Conservation (phyloP, 257 asterid species). For the Solanum acaule region DNA sequence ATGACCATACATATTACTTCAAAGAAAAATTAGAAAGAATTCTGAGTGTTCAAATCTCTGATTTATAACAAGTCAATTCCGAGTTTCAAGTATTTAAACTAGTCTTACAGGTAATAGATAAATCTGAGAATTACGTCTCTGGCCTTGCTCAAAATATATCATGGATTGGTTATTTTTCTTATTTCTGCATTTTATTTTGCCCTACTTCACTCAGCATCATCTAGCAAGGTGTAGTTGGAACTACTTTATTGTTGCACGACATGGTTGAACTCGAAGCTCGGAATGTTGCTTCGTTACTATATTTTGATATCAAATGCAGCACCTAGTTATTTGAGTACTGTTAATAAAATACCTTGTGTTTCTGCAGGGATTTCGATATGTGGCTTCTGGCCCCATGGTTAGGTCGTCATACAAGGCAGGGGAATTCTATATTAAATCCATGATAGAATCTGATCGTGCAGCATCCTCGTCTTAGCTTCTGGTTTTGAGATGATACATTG, state of each 20-base stretch:
- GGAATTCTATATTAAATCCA: conserved; percentile 87
- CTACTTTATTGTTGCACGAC: neutral
- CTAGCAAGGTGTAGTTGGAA: neutral
- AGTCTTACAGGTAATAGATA: neutral
- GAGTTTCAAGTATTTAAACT: neutral
- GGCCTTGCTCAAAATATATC: neutral
- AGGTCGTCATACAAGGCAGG: conserved; percentile 99
- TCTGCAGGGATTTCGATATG: conserved; percentile 90
- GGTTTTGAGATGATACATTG: neutral
- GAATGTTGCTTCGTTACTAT: neutral
- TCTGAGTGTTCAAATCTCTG: neutral
- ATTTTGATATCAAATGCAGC: neutral
- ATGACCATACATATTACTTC: neutral
- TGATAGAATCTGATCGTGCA: conserved; percentile 88
- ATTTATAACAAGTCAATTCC: neutral
- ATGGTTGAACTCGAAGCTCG: neutral
- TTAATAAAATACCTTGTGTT: neutral
- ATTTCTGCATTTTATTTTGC: neutral
- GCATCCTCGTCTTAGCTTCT: neutral
- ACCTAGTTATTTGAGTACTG: neutral
- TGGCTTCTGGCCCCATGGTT: conserved; percentile 99
- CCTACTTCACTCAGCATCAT: neutral
- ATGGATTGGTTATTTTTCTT: neutral
- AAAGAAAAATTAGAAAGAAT: neutral
- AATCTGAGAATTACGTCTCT: neutral